Percentiles rank a stretch among this genome's conserved stretches.
phyloP scores from a whole-genome alignment of 371 early-diverging fungal genomes.

The Syncephalastrum contaminatum region DNA sequence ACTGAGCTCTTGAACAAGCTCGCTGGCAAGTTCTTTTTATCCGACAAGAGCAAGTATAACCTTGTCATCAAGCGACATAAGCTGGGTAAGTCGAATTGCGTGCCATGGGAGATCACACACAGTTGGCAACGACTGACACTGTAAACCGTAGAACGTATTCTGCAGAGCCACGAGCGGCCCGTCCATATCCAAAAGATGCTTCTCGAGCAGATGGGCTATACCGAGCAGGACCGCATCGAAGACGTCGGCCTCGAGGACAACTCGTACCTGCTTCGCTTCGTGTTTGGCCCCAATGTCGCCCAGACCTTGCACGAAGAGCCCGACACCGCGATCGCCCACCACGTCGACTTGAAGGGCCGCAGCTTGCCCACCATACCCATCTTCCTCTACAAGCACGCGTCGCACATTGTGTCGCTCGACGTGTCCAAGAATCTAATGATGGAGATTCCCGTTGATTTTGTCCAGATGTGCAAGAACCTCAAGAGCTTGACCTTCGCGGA shows the following conservation, averaged over 20 bases:
- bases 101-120: neutral
- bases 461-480: slow-evolving; percentile 66
- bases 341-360: slow-evolving; percentile 67
- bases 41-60: slow-evolving; percentile 71
- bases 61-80: slow-evolving; percentile 63
- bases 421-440: slow-evolving; percentile 73
- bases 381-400: slow-evolving; percentile 67
- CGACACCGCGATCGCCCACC: slow-evolving; percentile 46
- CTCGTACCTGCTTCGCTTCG: slow-evolving; percentile 78
- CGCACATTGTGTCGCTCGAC: slow-evolving; percentile 65
- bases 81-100: slow-evolving; percentile 44
- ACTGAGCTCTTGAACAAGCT: slow-evolving; percentile 69
- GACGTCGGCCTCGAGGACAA: slow-evolving; percentile 80
- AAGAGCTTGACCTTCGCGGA: slow-evolving; percentile 68
- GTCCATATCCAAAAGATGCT: slow-evolving; percentile 66
- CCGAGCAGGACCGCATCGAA: slow-evolving; percentile 72
- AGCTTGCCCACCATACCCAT: slow-evolving; percentile 79
- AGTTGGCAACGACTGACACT: neutral
- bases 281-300: slow-evolving; percentile 66
- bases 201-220: slow-evolving; percentile 80
- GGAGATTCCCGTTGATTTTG: slow-evolving; percentile 76
- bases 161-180: slow-evolving; percentile 70
- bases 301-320: slow-evolving; percentile 41
- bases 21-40: slow-evolving; percentile 76
- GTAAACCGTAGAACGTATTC: slow-evolving; percentile 53